phyloP scores from a whole-genome alignment of 2,329 filamentous ascomycete species.

The Fusarium scirpi region DNA sequence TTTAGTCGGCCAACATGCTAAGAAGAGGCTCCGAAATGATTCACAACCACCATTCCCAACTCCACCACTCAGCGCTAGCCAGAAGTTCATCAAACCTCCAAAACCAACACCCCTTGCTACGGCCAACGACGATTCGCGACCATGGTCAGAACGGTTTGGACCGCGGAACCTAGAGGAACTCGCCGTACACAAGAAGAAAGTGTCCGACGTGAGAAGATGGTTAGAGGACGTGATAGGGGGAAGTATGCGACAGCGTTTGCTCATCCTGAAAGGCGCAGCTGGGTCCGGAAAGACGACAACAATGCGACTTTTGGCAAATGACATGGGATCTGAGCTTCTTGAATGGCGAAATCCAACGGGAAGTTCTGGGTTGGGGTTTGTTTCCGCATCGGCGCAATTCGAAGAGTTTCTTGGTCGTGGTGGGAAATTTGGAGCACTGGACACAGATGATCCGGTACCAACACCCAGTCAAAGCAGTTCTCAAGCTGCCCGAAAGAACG shows the following conservation, averaged over 20 bases:
- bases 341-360: conserved; percentile 91
- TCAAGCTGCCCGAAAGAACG: conserved; percentile 32
- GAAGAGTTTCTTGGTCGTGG: conserved; percentile 90
- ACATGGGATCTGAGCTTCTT: conserved; percentile 80
- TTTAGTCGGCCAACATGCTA: conserved; percentile 67
- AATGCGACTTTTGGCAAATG: conserved; percentile 78
- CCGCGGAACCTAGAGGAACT: conserved; percentile 83
- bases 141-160: conserved; percentile 89
- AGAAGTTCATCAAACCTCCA: conserved; percentile 64
- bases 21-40: conserved; percentile 62
- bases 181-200: conserved; percentile 94
- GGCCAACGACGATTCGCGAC: conserved; percentile 69
- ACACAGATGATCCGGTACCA: conserved; percentile 53
- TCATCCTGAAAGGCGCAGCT: conserved; percentile 90
- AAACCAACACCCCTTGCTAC: conserved; percentile 46
- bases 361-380: conserved; percentile 68
- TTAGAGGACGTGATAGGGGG: conserved; percentile 79
- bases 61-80: conserved; percentile 55
- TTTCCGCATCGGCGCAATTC: conserved; percentile 83
- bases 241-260: conserved; percentile 74
- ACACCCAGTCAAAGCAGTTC: conserved; percentile 46
- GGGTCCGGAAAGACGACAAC: conserved; percentile 95
- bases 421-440: conserved; percentile 81
- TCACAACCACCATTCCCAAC: conserved; percentile 42
- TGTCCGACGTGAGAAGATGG: conserved; percentile 87